Percentiles rank a stretch among this genome's conserved stretches.
Evolutionary conservation across 108 stramenopile species (phyloP).

Genomic region (Discostella stelligeroides): DNA sequence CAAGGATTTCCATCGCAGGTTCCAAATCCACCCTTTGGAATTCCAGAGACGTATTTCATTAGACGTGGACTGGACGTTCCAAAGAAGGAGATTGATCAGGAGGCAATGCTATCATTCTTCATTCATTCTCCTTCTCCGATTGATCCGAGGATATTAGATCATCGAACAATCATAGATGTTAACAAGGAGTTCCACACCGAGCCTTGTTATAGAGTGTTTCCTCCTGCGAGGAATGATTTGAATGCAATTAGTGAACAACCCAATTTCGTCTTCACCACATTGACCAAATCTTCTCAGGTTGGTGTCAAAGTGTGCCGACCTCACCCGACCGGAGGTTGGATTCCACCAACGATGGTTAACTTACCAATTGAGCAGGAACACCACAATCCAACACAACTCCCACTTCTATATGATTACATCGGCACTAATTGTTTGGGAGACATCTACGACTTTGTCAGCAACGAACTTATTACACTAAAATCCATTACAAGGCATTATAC

Average conservation of each 20-base stretch:
- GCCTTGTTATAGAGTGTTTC: conserved; percentile 2
- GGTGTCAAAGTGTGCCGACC: conserved; percentile 9
- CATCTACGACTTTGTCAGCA: conserved; percentile 10
- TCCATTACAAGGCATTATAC: conserved; percentile 6
- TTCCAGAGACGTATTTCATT: conserved; percentile 8
- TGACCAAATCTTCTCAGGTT: neutral
- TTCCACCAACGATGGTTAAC: neutral
- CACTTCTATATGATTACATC: conserved; percentile 11
- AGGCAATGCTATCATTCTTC: neutral
- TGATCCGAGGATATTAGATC: conserved; percentile 5
- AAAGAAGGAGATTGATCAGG: neutral
- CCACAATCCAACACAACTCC: neutral
- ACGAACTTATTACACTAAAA: neutral
- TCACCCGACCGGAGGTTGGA: conserved; percentile 10
- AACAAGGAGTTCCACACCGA: conserved; percentile 9
- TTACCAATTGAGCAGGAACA: neutral
- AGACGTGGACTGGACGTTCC: neutral
- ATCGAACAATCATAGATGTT: conserved; percentile 6
- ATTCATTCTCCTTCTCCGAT: conserved; percentile 14
- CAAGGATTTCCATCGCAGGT: conserved; percentile 9
- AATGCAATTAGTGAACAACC: neutral
- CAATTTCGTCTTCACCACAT: neutral
- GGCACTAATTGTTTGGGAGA: conserved; percentile 4
- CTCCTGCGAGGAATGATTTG: neutral
- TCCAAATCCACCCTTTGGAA: conserved; percentile 9